Base-by-base conservation (phyloP, 371 early-diverging fungal genomes). In the Rhizopus sp. region DNA sequence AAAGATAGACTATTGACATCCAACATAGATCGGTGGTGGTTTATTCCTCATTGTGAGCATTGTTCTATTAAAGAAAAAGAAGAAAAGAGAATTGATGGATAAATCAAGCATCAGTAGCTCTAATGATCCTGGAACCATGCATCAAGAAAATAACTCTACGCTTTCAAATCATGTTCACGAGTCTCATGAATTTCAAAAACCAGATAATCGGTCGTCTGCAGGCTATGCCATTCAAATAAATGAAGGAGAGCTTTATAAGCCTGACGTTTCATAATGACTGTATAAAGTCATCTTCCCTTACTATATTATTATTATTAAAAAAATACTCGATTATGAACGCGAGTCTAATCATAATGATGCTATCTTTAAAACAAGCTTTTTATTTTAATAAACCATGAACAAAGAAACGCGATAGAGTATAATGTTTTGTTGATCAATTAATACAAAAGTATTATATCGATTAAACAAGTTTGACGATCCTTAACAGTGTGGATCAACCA, bases 1-100 rank as follows among this genome's bases (percentile, higher is more conserved):
- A 2, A n/a, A 12, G 0, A 15, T 50, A 34, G 0, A 37, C 29
- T 55, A 17, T 35, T 46, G 40, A 48, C 15, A 37, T 37, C 23
- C 39, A 45, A 52, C 45, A 10, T 63, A 69, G 72, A 44, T 71
- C 35, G 65, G 63, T 4, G 71, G 71, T 35, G 62, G 59, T 9
- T 51, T 63, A 7, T 65, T 70, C 34, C 40, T 70, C 10, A 57
- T 62, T 5, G 17, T 70, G 13, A 70, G 66, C 5, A 23, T 63
- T 1, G 55, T 66, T 6, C 44, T 66, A 9, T 30, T 63, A 12
- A 48, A 56, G n/a, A 50, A 60, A 50, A 63, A 58, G 13, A 59
- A 62, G 34, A 57, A 4, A 48, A 46, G 42, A 37, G n/a, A 12
- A 1, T 30, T 41, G n/a, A 57, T 23, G 23, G 23, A 57, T 16